These are phyloP conservation scores for Leccinum barrowsii DNA, from an alignment of 768 basidiomycete species.

Conservation along the genomic window DNA sequence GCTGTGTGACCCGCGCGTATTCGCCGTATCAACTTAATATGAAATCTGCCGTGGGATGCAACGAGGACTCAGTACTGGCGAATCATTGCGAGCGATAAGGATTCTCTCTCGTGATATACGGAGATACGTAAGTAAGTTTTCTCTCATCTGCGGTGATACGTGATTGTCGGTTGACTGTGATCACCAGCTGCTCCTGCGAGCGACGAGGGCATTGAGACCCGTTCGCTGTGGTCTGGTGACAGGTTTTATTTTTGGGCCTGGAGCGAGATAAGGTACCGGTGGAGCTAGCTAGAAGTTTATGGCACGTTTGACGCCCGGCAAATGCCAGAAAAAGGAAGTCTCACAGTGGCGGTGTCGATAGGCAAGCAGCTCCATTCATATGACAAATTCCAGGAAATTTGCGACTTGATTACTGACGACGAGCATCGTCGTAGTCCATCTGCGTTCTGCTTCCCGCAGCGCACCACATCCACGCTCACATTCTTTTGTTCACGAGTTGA, in stretches of 20 bases:
- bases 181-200: background rate
- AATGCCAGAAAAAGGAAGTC: slow-evolving; percentile 15
- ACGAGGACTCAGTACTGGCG: background rate
- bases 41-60: background rate
- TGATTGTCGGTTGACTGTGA: background rate
- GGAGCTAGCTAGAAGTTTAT: background rate
- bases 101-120: slow-evolving; percentile 9
- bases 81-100: slow-evolving; percentile 10
- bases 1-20: background rate
- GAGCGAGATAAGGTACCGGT: slow-evolving; percentile 1
- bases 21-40: background rate
- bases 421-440: slow-evolving; percentile 7
- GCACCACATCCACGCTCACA: slow-evolving; percentile 2
- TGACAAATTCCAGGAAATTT: slow-evolving; percentile 25
- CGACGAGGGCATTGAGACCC: background rate
- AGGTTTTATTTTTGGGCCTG: too few species aligned
- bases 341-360: slow-evolving; percentile 21
- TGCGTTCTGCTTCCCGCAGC: background rate
- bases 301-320: background rate
- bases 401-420: slow-evolving; percentile 14
- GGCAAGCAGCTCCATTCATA: slow-evolving; percentile 12
- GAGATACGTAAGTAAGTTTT: slow-evolving; percentile 11
- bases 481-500: slow-evolving; percentile 16
- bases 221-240: background rate
- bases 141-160: background rate